Conservation (phyloP, 805 yeast genomes). For the Huiozyma sinensis region DNA sequence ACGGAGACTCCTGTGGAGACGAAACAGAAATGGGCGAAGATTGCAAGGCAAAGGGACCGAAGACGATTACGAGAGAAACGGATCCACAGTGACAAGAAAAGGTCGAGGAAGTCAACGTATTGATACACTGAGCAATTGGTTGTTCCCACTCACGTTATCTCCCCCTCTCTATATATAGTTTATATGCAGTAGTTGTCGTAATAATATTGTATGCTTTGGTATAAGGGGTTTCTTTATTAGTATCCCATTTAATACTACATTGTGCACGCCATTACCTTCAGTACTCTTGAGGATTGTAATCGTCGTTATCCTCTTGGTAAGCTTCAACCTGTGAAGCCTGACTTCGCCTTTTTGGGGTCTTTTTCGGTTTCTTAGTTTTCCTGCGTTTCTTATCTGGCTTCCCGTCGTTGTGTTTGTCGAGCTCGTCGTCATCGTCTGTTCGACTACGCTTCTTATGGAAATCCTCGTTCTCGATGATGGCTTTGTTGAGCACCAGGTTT, state of each 20-base stretch:
- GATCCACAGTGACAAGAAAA: constrained; percentile 30
- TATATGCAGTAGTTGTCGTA: not conserved
- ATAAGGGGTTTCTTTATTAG: not conserved
- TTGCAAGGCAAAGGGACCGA: constrained; percentile 26
- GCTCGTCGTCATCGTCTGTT: constrained; percentile 15
- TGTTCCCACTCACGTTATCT: too few species aligned
- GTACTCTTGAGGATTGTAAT: constrained; percentile 11
- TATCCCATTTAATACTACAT: not conserved
- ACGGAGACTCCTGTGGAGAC: constrained; percentile 38
- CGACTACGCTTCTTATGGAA: constrained; percentile 23
- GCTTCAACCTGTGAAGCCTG: not conserved
- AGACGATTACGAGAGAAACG: constrained; percentile 30
- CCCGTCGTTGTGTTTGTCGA: constrained; percentile 9
- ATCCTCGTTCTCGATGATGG: constrained; percentile 30
- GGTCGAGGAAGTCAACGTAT: constrained; percentile 17
- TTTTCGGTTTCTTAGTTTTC: constrained; percentile 8
- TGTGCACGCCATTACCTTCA: not conserved
- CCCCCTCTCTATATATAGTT: not conserved
- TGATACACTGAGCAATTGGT: not conserved
- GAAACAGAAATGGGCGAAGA: constrained; percentile 40
- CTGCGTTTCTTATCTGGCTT: constrained; percentile 10
- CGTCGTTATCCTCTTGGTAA: constrained; percentile 17
- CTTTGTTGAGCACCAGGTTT: constrained; percentile 48
- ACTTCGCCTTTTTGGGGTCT: constrained; percentile 4
- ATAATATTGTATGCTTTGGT: not conserved